Evolutionary conservation across 1,284 basidiomycete genomes (phyloP).

Genomic region (Vanrija pseudolonga): DNA sequence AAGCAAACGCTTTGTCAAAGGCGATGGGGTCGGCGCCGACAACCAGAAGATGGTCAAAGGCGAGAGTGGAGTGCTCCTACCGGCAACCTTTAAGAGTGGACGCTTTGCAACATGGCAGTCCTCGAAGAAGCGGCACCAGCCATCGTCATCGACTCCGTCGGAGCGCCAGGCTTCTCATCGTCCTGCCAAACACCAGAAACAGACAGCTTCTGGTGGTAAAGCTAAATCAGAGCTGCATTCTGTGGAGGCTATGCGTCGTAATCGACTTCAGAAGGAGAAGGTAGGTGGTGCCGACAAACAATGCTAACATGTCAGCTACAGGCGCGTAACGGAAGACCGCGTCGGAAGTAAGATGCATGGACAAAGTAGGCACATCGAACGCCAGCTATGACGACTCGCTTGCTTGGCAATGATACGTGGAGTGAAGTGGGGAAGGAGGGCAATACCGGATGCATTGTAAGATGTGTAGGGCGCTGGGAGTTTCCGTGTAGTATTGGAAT

Average conservation of each 20-base stretch:
- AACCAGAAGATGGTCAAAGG: constrained; percentile 93
- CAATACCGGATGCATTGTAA: too few species aligned
- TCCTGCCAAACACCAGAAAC: neutral
- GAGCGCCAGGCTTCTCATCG: neutral
- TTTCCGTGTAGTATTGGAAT: too few species aligned
- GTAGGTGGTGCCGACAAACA: neutral
- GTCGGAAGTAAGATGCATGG: too few species aligned
- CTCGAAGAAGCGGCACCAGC: neutral
- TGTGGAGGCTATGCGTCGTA: neutral
- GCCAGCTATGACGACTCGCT: too few species aligned
- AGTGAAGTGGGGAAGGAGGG: too few species aligned
- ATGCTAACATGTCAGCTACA: too few species aligned
- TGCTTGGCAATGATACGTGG: too few species aligned
- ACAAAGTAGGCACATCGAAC: too few species aligned
- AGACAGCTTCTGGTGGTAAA: neutral
- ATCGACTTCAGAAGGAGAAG: neutral
- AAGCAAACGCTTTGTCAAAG: constrained; percentile 90
- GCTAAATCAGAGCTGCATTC: neutral
- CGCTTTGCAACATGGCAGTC: constrained; percentile 90
- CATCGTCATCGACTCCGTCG: neutral
- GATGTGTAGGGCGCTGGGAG: too few species aligned
- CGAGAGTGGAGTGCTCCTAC: constrained; percentile 88
- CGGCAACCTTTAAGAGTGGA: constrained; percentile 87
- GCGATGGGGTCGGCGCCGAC: constrained; percentile 78
- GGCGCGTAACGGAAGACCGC: too few species aligned